Evolutionary conservation across 306 rosid genomes (phyloP).

Genomic region (Fragaria nilgerrensis): DNA sequence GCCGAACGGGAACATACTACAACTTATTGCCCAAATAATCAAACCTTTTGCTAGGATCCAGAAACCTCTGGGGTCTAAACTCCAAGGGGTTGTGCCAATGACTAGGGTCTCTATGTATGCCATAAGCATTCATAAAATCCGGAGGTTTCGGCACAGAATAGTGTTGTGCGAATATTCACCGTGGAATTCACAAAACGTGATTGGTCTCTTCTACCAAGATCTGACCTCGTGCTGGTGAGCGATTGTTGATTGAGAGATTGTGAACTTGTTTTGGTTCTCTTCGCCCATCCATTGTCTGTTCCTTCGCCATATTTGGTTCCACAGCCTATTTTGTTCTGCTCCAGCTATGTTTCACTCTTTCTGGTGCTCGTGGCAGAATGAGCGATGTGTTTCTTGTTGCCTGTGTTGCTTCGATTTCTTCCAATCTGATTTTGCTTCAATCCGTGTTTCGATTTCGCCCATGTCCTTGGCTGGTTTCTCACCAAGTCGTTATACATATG

Average conservation of each 20-base stretch:
- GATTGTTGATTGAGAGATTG: no score
- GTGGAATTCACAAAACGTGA: no score
- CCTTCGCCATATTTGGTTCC: no score
- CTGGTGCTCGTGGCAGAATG: background rate
- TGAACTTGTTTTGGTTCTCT: no score
- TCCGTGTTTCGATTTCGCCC: background rate
- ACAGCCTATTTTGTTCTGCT: no score
- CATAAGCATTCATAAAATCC: background rate
- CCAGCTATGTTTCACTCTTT: no score
- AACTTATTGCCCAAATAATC: background rate
- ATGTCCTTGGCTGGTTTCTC: background rate
- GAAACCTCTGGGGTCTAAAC: slow-evolving; percentile 27
- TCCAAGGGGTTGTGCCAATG: slow-evolving; percentile 24
- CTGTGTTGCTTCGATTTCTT: background rate
- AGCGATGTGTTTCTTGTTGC: background rate
- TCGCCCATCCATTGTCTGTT: no score
- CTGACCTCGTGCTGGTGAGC: no score
- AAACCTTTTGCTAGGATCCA: background rate
- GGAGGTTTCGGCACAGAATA: no score
- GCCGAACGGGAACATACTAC: slow-evolving; percentile 58
- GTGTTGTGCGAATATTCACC: no score
- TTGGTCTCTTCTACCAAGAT: no score
- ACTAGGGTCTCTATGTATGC: slow-evolving; percentile 5
- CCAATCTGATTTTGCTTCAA: background rate
- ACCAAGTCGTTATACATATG: background rate